A percentile compares a stretch with the other conserved stretches of the same genome.
Evolutionary conservation across 257 asterid genomes (phyloP).

Genomic region (Solanum virginianum): DNA sequence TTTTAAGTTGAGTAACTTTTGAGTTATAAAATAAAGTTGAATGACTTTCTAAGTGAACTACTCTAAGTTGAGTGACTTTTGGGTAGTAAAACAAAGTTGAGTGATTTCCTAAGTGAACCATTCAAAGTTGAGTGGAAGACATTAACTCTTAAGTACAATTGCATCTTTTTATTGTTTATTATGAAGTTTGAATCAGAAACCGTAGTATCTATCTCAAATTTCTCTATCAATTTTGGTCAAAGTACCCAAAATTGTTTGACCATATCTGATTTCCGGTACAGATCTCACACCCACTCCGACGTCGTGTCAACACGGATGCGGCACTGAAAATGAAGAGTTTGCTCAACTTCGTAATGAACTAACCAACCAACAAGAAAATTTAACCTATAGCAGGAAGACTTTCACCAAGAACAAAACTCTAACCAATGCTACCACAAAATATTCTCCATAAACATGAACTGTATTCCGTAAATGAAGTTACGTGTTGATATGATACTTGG

Average conservation of each 20-base stretch:
- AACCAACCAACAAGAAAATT: neutral
- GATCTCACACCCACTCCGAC: neutral
- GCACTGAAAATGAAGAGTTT: neutral
- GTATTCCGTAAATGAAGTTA: neutral
- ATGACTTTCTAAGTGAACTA: neutral
- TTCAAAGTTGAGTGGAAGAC: neutral
- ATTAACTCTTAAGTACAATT: neutral
- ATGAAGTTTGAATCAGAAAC: neutral
- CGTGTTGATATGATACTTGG: neutral
- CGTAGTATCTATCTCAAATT: neutral
- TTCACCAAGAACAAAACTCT: neutral
- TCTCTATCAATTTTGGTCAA: neutral
- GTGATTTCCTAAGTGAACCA: neutral
- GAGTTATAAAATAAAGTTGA: neutral
- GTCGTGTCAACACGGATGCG: neutral
- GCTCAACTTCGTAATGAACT: neutral
- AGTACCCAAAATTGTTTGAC: neutral
- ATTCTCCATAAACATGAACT: neutral
- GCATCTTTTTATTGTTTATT: neutral
- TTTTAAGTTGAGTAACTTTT: neutral
- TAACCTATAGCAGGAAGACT: neutral
- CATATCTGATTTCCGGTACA: neutral
- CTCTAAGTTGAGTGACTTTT: neutral
- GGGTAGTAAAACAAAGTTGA: neutral
- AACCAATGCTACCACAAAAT: neutral